A percentile compares a stretch with the other conserved stretches of the same genome.
phyloP scores from a whole-genome alignment of 768 basidiomycete species.

The Amanita rubescens region DNA sequence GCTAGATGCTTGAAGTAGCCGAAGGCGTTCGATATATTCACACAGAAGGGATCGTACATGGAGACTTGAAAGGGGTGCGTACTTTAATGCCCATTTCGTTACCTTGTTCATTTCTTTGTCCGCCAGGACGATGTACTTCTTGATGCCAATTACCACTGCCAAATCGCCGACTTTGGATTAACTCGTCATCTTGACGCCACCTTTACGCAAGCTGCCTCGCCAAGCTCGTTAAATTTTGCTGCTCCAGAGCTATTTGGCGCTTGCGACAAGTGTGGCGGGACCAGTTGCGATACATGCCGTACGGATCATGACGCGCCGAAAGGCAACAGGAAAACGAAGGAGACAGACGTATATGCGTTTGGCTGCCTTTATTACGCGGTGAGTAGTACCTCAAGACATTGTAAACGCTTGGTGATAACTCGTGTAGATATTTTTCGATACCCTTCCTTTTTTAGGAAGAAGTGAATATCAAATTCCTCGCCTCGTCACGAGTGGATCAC shows the following conservation, averaged over 20 bases:
- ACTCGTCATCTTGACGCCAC: too few relatives aligned
- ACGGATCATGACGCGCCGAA: neutral
- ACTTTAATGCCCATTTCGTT: neutral
- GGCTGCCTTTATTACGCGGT: constrained; percentile 2
- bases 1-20: neutral
- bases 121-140: neutral
- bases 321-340: neutral
- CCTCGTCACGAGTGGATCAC: neutral
- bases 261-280: neutral
- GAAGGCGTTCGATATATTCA: constrained; percentile 3
- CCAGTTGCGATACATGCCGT: neutral
- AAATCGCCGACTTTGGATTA: constrained; percentile 4
- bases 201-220: neutral
- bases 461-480: neutral
- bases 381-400: neutral
- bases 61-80: too few relatives aligned
- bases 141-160: neutral
- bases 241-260: too few relatives aligned
- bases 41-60: constrained; percentile 1
- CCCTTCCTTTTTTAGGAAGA: neutral
- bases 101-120: neutral
- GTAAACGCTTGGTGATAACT: neutral
- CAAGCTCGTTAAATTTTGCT: neutral
- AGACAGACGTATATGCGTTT: constrained; percentile 2
- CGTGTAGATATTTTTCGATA: too few relatives aligned